Conservation (phyloP, 1,139 yeast genomes). For the Wickerhamomyces sp. region DNA sequence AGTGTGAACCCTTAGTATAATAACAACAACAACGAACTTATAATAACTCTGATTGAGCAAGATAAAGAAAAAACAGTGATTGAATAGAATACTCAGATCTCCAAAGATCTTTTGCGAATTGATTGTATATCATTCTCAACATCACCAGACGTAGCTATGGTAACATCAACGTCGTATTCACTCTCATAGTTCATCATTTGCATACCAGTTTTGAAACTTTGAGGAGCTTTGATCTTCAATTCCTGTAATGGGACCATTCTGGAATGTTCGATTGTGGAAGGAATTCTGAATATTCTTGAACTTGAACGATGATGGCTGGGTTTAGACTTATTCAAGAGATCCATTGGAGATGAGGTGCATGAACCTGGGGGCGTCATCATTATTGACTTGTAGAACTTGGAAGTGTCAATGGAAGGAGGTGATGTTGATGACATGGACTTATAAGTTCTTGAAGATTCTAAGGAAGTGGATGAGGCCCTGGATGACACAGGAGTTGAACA, state of each 20-base stretch:
- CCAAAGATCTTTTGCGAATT: slow-evolving; percentile 6
- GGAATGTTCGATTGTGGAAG: neutral
- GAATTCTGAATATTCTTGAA: slow-evolving; percentile 3
- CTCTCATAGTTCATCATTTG: neutral
- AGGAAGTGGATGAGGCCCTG: slow-evolving; percentile 5
- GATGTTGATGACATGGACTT: neutral
- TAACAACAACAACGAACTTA: too few relatives aligned
- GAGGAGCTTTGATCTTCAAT: neutral
- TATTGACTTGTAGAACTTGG: slow-evolving; percentile 1
- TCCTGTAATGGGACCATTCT: neutral
- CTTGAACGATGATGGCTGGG: neutral
- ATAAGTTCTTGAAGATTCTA: neutral
- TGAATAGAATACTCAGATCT: slow-evolving; percentile 1
- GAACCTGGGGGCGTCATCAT: slow-evolving; percentile 23
- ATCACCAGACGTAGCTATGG: neutral
- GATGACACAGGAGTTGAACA: slow-evolving; percentile 4
- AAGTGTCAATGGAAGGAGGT: slow-evolving; percentile 3
- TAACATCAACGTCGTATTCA: neutral
- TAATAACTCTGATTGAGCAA: too few relatives aligned
- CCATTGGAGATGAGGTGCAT: slow-evolving; percentile 23
- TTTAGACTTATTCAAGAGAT: neutral
- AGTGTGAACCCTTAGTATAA: too few relatives aligned
- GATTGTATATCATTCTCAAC: neutral
- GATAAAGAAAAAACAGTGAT: neutral
- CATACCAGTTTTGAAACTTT: neutral